Base-by-base conservation (phyloP, 352 stramenopile species). In the Phytophthora sojae region DNA sequence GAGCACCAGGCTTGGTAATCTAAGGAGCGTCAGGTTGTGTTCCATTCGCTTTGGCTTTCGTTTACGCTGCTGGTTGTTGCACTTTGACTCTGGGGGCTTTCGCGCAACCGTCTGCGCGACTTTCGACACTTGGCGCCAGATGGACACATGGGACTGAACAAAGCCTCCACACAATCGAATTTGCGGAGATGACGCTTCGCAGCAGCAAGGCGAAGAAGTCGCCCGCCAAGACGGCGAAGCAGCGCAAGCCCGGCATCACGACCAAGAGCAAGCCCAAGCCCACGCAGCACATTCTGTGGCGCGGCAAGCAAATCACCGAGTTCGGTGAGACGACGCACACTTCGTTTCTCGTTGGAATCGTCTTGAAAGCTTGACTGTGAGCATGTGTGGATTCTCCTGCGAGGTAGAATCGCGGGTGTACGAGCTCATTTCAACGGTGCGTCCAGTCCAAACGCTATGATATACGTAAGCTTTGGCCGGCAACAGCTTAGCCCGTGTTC, bases 401-500 rank as follows among this genome's bases (percentile, higher is more conserved):
- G 19, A 61, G n/a, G 23, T 53, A 94, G 85, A 96, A 59, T 89
- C 83, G 57, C 77, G 80, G 30, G 86, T 94, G 47, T 94, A 94
- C 62, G 85, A 94, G 64, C 81, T 94, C 52, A 92, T 94, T 71
- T 90, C 80, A 25, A 90, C 75, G 61, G 88, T 94, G 53, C 19
- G 32, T 51, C 8, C 8, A 32, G 19, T 19, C 1, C 25, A 44
- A 44, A 14, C 21, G 37, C 37, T 44, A 9, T 17, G 37, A 17
- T 21, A 50, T 0, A 17, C 21, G 21, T 21, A 21, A 21, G 21
- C 21, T 21, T 21, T 50, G 4, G 53, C 26, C 14, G 57, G 3
- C 32, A 56, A 21, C 6, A 26, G 19, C n/a, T 56, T 29, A 23
- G 12, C 7, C 44, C 12, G 7, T 29, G 19, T 26, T 52, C 6